Evolutionary conservation across 2,329 filamentous ascomycete species (phyloP).

Genomic region (Monosporascus sp.): DNA sequence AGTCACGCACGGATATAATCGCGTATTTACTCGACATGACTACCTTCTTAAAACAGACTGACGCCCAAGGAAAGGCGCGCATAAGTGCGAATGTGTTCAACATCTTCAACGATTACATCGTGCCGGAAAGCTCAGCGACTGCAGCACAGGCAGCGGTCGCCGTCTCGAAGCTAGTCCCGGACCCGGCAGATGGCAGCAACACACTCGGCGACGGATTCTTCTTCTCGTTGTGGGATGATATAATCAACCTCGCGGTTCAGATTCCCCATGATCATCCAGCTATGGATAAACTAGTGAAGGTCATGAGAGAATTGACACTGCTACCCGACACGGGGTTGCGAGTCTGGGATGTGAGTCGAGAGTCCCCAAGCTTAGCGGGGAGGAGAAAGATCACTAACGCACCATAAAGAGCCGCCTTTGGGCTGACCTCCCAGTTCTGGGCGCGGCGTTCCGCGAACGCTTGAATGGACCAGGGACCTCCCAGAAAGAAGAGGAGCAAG

Average conservation of each 20-base stretch:
- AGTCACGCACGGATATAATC: background rate
- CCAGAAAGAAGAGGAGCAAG: conserved; percentile 7
- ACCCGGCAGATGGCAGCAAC: conserved; percentile 2
- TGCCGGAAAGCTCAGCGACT: conserved; percentile 4
- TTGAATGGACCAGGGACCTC: conserved; percentile 10
- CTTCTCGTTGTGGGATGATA: conserved; percentile 17
- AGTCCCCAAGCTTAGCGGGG: background rate
- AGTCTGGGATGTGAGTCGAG: conserved; percentile 19
- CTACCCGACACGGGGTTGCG: conserved; percentile 17
- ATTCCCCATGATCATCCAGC: conserved; percentile 18
- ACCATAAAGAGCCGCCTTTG: conserved; percentile 15
- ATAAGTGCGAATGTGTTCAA: conserved; percentile 11
- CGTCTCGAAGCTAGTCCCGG: conserved; percentile 9
- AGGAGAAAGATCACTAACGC: conserved; percentile 1
- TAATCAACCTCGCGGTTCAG: conserved; percentile 20
- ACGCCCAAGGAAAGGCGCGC: background rate
- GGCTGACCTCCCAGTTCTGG: conserved; percentile 21
- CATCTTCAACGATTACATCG: conserved; percentile 17
- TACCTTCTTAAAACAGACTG: background rate
- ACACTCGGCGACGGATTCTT: conserved; percentile 16
- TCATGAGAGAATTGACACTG: conserved; percentile 20
- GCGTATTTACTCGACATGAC: background rate
- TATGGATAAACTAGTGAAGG: conserved; percentile 21
- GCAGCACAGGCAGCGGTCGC: conserved; percentile 8
- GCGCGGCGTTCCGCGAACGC: conserved; percentile 15